Evolutionary conservation across 1,284 basidiomycete genomes (phyloP), one percentile per base, ranked within the genome.

Genomic region (Rhodotorula sp.): DNA sequence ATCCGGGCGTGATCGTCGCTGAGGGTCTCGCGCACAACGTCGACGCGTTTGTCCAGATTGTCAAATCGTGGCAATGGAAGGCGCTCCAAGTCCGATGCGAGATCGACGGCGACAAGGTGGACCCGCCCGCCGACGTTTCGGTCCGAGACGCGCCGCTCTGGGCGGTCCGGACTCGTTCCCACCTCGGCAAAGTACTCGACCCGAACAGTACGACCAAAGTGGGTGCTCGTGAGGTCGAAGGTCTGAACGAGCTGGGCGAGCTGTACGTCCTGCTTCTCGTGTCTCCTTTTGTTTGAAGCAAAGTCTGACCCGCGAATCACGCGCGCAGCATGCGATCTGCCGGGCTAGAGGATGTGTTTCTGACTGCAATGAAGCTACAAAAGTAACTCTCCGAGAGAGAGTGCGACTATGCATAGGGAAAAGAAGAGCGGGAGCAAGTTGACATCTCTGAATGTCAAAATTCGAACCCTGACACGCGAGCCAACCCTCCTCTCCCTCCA

Each of bases 11-110:
- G 14, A 67, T 73, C 57, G 52, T 76, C 16, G 57, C 71, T 21
- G 74, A 76, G 19, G 74, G 74, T 8, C 23, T 65, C 2, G 19
- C 47, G 2, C 48, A 54, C n/a, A 54, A 67, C 31, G 68, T 71
- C 7, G 74, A 76, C 58, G 67, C 71, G 19, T 76, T 76, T 19
- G 67, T 71, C 3, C 60, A 57, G 38, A 62, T 70, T 19, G 68
- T 76, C 62, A 76, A 75, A 50, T 68, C 64, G 6, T 49, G 63
- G 14, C 68, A 76, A 19, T 76, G 74, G 74, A 76, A 76, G 61
- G 74, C 74, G 6, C 64, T 76, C 0, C 74, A 76, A 34, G 67
- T 76, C 8, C 71, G 74, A 1, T 76, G 64, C 65, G 74, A 76
- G 48, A n/a, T 59, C 18, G 55, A 59, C 43, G 61, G 69, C 0